Evolutionary conservation across 495 filamentous ascomycete genomes (phyloP).

Genomic region (Oidiodendron maius): DNA sequence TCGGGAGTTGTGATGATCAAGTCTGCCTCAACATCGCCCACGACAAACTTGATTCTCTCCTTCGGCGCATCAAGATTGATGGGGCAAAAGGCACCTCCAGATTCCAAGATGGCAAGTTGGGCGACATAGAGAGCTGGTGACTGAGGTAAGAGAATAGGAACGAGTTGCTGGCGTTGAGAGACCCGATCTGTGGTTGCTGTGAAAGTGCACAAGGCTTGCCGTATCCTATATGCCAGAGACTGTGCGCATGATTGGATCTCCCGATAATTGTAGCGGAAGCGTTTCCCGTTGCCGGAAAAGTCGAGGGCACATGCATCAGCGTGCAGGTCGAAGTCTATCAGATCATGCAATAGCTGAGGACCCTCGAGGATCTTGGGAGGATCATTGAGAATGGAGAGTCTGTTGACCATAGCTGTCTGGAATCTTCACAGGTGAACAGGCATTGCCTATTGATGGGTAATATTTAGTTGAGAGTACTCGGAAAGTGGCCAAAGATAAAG

Average conservation of each 20-base stretch:
- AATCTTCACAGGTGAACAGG: neutral
- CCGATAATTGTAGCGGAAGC: constrained; percentile 15
- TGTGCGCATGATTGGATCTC: constrained; percentile 12
- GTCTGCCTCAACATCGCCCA: constrained; percentile 56
- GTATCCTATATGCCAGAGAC: constrained; percentile 9
- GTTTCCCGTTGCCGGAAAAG: constrained; percentile 8
- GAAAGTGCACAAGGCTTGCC: constrained; percentile 1
- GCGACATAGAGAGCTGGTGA: constrained; percentile 65
- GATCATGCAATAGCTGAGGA: constrained; percentile 59
- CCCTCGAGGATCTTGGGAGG: constrained; percentile 48
- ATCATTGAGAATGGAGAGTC: constrained; percentile 53
- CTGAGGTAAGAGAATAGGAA: constrained; percentile 70
- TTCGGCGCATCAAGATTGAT: constrained; percentile 63
- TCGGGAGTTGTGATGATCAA: constrained; percentile 44
- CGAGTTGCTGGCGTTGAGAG: constrained; percentile 33
- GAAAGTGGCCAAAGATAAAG: no score
- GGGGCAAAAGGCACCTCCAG: constrained; percentile 76
- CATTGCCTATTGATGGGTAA: no score
- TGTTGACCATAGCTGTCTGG: constrained; percentile 14
- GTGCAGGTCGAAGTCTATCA: constrained; percentile 34
- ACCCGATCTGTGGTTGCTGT: neutral
- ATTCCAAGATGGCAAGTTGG: constrained; percentile 66
- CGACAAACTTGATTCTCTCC: constrained; percentile 69
- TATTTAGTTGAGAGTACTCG: no score
- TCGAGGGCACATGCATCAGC: constrained; percentile 16